phyloP scores from a whole-genome alignment of 306 rosid genomes.

The Amphicarpaea edgeworthii region DNA sequence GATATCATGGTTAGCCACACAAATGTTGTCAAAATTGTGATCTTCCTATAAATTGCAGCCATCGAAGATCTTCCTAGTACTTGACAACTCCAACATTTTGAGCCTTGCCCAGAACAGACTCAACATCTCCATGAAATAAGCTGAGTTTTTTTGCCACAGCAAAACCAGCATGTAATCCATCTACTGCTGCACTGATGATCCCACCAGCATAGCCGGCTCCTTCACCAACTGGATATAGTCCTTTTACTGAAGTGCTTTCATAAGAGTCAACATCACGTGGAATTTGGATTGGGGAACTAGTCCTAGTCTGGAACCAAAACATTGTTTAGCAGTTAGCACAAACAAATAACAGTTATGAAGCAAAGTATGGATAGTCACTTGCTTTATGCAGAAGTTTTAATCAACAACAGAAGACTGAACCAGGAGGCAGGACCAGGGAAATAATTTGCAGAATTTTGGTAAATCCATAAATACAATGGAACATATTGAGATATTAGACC shows the following conservation, averaged over 20 bases:
- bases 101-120: constrained; percentile 79
- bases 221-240: constrained; percentile 95
- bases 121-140: constrained; percentile 68
- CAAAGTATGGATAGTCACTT: neutral
- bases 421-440: constrained; percentile 12
- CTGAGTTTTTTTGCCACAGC: constrained; percentile 72
- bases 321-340: constrained; percentile 27
- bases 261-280: constrained; percentile 72
- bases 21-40: constrained; percentile 13
- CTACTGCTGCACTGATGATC: constrained; percentile 93
- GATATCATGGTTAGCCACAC: constrained; percentile 11
- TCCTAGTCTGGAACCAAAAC: constrained; percentile 76
- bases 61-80: constrained; percentile 59
- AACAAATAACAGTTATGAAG: constrained; percentile 25
- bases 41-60: constrained; percentile 39
- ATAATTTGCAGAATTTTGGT: constrained; percentile 22
- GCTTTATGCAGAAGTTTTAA: neutral
- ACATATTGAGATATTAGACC: constrained; percentile 13
- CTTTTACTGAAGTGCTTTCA: constrained; percentile 81
- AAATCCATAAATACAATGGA: neutral
- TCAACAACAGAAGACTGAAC: constrained; percentile 12
- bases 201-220: constrained; percentile 99
- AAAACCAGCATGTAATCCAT: constrained; percentile 93
- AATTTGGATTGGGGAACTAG: constrained; percentile 93
- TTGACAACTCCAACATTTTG: constrained; percentile 67